Conservation (phyloP, 768 basidiomycete species). For the Termitomyces sp. region DNA sequence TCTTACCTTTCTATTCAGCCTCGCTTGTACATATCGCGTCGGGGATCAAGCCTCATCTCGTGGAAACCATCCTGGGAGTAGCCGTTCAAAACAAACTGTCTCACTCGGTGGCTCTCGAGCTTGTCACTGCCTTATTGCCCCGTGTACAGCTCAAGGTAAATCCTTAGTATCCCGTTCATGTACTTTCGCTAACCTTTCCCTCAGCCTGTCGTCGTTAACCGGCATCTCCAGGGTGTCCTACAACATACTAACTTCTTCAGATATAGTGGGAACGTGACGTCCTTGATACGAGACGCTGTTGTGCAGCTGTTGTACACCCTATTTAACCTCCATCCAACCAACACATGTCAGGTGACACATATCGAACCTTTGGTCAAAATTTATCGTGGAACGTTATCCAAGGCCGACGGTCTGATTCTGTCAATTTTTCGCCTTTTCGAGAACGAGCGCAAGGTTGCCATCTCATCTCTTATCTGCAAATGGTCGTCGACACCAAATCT, state of each 20-base stretch:
- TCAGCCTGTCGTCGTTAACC: constrained; percentile 68
- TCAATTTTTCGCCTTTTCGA: constrained; percentile 80
- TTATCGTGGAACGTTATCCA: constrained; percentile 70
- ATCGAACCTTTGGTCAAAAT: constrained; percentile 69
- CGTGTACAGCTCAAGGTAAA: constrained; percentile 57
- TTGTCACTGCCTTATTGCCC: constrained; percentile 36
- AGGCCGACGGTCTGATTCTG: constrained; percentile 60
- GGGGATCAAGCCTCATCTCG: constrained; percentile 47
- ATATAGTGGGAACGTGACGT: constrained; percentile 24
- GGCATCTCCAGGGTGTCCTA: constrained; percentile 67
- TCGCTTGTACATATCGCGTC: constrained; percentile 22
- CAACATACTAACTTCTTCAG: constrained; percentile 62
- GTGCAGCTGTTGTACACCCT: constrained; percentile 55
- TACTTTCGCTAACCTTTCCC: constrained; percentile 9
- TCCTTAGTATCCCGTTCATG: neutral
- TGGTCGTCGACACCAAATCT: constrained; percentile 55
- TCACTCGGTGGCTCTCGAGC: constrained; percentile 30
- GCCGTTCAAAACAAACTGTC: constrained; percentile 56
- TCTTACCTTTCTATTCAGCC: constrained; percentile 17
- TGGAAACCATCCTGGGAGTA: constrained; percentile 66
- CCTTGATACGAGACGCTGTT: constrained; percentile 37
- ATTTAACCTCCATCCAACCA: constrained; percentile 71
- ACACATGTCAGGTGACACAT: constrained; percentile 83
- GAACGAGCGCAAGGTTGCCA: constrained; percentile 55
- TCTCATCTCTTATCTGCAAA: constrained; percentile 51